Evolutionary conservation across 257 asterid genomes (phyloP).

Genomic region (Solanum medicagineum): DNA sequence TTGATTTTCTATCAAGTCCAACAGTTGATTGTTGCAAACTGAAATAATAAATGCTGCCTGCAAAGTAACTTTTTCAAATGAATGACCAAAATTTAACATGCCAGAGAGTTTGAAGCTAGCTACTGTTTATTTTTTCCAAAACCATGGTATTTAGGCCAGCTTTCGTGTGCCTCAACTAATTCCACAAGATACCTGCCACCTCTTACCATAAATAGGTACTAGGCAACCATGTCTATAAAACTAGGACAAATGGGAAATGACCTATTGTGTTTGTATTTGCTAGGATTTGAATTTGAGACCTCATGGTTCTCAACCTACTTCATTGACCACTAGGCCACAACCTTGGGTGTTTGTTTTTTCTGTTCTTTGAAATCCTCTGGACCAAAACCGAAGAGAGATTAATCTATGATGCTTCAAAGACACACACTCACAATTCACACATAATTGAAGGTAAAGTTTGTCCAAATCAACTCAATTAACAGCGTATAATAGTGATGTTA

Average conservation of each 20-base stretch:
- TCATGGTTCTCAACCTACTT: not conserved
- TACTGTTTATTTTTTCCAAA: not conserved
- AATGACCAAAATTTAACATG: not conserved
- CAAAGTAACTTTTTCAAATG: not conserved
- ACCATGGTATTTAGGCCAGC: not conserved
- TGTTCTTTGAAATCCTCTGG: not conserved
- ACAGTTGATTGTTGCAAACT: slow-evolving; percentile 23
- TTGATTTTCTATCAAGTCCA: slow-evolving; percentile 16
- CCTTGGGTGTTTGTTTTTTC: not conserved
- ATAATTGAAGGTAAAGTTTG: not conserved
- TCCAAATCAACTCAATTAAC: not conserved
- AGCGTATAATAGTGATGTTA: not conserved
- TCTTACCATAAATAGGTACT: not conserved
- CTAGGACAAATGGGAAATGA: not conserved
- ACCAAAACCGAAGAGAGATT: not conserved
- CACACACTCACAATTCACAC: not conserved
- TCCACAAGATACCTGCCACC: not conserved
- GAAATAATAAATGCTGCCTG: slow-evolving; percentile 25
- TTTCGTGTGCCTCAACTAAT: not conserved
- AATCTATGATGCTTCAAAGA: not conserved
- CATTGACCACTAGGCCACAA: not conserved
- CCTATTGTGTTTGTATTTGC: not conserved
- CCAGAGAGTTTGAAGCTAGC: not conserved
- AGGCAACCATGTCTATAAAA: not conserved
- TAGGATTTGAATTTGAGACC: not conserved